These are phyloP conservation scores for Pezizomycotina sp. DNA, from an alignment of 2,329 filamentous ascomycete genomes.

Conservation along the genomic window DNA sequence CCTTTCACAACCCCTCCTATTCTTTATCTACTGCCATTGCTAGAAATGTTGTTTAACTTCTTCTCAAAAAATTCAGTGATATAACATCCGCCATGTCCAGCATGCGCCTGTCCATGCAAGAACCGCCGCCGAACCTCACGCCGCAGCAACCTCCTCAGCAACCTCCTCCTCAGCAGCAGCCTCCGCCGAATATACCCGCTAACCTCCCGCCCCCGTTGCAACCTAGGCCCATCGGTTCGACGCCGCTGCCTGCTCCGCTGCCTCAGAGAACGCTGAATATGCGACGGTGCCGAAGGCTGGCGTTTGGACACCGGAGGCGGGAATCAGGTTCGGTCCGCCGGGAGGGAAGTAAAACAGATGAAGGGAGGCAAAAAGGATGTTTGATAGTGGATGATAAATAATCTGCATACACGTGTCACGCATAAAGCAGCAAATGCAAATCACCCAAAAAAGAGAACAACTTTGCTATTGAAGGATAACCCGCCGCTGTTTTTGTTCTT, in stretches of 20 bases:
- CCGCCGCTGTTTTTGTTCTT: too few relatives aligned
- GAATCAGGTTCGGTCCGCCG: slow-evolving; percentile 54
- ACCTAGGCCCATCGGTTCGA: slow-evolving; percentile 27
- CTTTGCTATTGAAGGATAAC: too few relatives aligned
- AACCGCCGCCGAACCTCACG: slow-evolving; percentile 14
- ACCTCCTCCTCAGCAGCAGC: slow-evolving; percentile 34
- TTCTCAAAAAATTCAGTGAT: slow-evolving; percentile 3
- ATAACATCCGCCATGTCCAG: slow-evolving; percentile 8
- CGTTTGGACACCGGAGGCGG: slow-evolving; percentile 67
- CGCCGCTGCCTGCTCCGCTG: slow-evolving; percentile 42
- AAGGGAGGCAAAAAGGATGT: too few relatives aligned
- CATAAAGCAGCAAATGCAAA: too few relatives aligned
- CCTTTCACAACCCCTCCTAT: not conserved
- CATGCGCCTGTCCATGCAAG: slow-evolving; percentile 9
- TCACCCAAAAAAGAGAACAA: too few relatives aligned
- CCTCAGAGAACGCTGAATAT: slow-evolving; percentile 28
- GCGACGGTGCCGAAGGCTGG: slow-evolving; percentile 32
- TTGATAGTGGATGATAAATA: too few relatives aligned
- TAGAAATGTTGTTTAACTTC: slow-evolving; percentile 14
- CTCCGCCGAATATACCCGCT: slow-evolving; percentile 30
- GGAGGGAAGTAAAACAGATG: too few relatives aligned
- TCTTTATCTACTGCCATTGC: not conserved
- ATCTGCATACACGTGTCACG: too few relatives aligned
- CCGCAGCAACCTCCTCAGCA: slow-evolving; percentile 23
- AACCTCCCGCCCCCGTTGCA: slow-evolving; percentile 20